Evolutionary conservation across 2,329 filamentous ascomycete species (phyloP).

Genomic region (Septoria petroselini): DNA sequence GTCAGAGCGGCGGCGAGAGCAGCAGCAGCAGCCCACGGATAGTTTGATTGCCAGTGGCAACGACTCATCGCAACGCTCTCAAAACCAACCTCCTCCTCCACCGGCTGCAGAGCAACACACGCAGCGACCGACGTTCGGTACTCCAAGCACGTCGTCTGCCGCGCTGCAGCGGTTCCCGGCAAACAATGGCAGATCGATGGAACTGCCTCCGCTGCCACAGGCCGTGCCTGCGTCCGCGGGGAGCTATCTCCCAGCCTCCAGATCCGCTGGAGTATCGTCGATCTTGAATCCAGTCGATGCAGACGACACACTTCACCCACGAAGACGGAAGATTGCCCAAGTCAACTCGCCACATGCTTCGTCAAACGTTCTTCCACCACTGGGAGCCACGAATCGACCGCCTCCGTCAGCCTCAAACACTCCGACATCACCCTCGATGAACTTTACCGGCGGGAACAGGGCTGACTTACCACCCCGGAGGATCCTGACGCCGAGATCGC

Average conservation of each 20-base stretch:
- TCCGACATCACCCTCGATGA: constrained; percentile 27
- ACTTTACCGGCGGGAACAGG: constrained; percentile 6
- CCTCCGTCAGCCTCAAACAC: constrained; percentile 20
- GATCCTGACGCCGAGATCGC: constrained; percentile 59
- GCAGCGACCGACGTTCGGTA: constrained; percentile 8
- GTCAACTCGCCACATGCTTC: constrained; percentile 44
- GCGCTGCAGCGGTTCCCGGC: constrained; percentile 17
- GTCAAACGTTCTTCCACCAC: constrained; percentile 37
- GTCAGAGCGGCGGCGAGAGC: constrained; percentile 34
- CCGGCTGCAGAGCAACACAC: constrained; percentile 16
- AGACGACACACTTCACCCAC: constrained; percentile 36
- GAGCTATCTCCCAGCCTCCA: constrained; percentile 30
- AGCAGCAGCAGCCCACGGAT: constrained; percentile 29
- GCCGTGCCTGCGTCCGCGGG: constrained; percentile 21
- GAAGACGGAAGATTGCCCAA: constrained; percentile 45
- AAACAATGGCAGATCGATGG: constrained; percentile 27
- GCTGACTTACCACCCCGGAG: constrained; percentile 38
- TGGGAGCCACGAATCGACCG: constrained; percentile 18
- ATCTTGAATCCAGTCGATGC: constrained; percentile 46
- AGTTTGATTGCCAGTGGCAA: constrained; percentile 23
- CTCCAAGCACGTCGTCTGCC: constrained; percentile 18
- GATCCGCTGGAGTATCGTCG: constrained; percentile 45
- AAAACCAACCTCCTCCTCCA: constrained; percentile 15
- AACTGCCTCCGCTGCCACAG: constrained; percentile 35
- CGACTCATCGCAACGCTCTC: constrained; percentile 17